Conservation (phyloP, 768 basidiomycete genomes). For the Auricularia sp. region DNA sequence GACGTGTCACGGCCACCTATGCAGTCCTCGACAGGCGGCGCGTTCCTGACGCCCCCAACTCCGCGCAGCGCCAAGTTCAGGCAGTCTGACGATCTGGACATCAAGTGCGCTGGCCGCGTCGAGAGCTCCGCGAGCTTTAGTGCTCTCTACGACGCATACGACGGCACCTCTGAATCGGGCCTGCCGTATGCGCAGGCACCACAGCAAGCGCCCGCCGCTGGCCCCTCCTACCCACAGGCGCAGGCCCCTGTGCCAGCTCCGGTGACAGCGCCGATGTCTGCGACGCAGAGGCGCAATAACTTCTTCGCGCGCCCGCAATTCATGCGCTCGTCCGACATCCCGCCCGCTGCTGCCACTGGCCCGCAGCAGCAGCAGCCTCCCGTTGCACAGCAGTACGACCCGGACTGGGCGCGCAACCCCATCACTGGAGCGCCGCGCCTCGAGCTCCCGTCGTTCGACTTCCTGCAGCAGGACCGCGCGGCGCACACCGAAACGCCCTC, state of each 20-base stretch:
- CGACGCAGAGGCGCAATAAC: background rate
- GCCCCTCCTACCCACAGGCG: too few relatives aligned
- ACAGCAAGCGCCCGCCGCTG: background rate
- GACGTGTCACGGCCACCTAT: background rate
- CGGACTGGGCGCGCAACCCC: background rate
- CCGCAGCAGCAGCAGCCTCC: background rate
- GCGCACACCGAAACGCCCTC: background rate
- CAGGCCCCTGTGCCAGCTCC: background rate
- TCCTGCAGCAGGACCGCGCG: background rate
- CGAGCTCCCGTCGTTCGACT: background rate
- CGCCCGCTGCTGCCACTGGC: background rate
- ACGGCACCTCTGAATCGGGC: background rate
- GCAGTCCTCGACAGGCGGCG: background rate
- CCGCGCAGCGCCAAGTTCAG: background rate
- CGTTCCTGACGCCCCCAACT: background rate
- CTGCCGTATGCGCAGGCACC: background rate
- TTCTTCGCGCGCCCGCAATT: background rate
- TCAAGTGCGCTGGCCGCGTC: background rate
- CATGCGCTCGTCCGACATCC: background rate
- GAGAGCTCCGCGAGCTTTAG: background rate
- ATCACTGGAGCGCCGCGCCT: background rate
- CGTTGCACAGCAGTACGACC: background rate
- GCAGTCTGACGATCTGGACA: background rate
- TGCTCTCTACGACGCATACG: background rate
- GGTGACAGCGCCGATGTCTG: background rate